Evolutionary conservation across 2,329 filamentous ascomycete species (phyloP).

Genomic region (Bipolaris sorokiniana): DNA sequence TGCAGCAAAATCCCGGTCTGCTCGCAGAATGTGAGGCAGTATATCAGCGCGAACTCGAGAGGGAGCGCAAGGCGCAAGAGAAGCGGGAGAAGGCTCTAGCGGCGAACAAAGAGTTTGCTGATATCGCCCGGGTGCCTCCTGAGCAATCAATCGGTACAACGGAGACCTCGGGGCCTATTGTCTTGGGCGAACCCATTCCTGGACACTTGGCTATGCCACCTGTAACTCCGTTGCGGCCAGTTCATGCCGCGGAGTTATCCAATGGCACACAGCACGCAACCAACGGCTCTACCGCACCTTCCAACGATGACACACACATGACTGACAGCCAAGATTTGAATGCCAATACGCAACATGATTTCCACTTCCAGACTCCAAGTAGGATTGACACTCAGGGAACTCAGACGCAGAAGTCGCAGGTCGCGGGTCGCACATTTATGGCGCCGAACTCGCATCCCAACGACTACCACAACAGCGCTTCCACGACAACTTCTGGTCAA

Average conservation of each 20-base stretch:
- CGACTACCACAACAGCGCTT: conserved; percentile 82
- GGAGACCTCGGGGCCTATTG: conserved; percentile 54
- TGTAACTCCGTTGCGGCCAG: conserved; percentile 46
- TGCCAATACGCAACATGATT: conserved; percentile 38
- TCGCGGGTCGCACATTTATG: conserved; percentile 66
- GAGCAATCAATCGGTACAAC: conserved; percentile 52
- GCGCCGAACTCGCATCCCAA: conserved; percentile 62
- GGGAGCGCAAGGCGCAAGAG: conserved; percentile 68
- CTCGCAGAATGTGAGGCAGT: conserved; percentile 77
- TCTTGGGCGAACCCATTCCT: conserved; percentile 69
- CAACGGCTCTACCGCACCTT: conserved; percentile 52
- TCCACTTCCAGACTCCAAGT: conserved; percentile 43
- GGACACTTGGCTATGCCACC: conserved; percentile 54
- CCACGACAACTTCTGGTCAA: conserved; percentile 83
- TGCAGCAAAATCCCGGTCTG: conserved; percentile 61
- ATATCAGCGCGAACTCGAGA: conserved; percentile 69
- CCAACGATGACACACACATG: conserved; percentile 55
- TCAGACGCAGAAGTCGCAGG: conserved; percentile 66
- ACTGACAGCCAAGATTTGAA: conserved; percentile 51
- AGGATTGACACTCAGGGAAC: conserved; percentile 47
- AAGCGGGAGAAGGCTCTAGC: conserved; percentile 51
- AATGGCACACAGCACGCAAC: conserved; percentile 60
- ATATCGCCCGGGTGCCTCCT: conserved; percentile 50
- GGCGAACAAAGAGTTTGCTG: conserved; percentile 49
- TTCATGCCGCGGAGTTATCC: conserved; percentile 61